A percentile compares a stretch with the other conserved stretches of the same genome.
Conservation (phyloP, 768 basidiomycete genomes). For the Collybiopsis luxurians region DNA sequence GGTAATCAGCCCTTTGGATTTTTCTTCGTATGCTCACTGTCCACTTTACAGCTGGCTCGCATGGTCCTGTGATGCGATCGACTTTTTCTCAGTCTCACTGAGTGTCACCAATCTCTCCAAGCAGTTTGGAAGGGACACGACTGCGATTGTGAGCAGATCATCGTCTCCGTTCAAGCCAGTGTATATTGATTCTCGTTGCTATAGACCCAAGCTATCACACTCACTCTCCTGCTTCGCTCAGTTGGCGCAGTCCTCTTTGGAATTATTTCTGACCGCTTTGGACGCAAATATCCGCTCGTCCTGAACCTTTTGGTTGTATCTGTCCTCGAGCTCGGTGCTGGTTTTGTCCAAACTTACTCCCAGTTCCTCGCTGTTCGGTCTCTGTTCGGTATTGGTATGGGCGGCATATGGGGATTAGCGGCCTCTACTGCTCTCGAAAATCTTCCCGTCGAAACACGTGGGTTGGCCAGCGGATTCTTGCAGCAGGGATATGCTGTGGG, state of each 20-base stretch:
- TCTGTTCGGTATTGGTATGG: constrained; percentile 87
- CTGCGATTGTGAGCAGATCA: constrained; percentile 39
- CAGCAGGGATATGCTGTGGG: constrained; percentile 91
- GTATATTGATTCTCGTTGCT: background rate
- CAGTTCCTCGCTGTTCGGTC: constrained; percentile 82
- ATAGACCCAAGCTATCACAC: constrained; percentile 57
- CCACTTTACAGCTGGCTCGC: constrained; percentile 72
- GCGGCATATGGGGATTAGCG: constrained; percentile 85
- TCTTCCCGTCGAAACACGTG: constrained; percentile 82
- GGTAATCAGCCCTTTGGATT: constrained; percentile 41
- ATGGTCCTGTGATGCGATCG: constrained; percentile 85
- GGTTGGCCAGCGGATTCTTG: constrained; percentile 80
- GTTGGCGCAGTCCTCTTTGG: constrained; percentile 83
- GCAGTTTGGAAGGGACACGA: constrained; percentile 44
- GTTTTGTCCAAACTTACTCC: constrained; percentile 73
- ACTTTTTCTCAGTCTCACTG: constrained; percentile 79
- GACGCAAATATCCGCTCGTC: constrained; percentile 92
- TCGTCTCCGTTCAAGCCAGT: too few species aligned
- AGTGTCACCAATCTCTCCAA: constrained; percentile 42
- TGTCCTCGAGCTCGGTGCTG: constrained; percentile 72
- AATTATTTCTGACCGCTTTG: constrained; percentile 76
- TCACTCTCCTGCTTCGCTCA: constrained; percentile 88
- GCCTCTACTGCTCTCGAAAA: constrained; percentile 85
- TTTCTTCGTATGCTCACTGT: constrained; percentile 3
- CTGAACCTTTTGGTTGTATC: constrained; percentile 69